These are phyloP conservation scores for Fusarium sororula DNA, from an alignment of 2,329 filamentous ascomycete genomes.

Conservation along the genomic window DNA sequence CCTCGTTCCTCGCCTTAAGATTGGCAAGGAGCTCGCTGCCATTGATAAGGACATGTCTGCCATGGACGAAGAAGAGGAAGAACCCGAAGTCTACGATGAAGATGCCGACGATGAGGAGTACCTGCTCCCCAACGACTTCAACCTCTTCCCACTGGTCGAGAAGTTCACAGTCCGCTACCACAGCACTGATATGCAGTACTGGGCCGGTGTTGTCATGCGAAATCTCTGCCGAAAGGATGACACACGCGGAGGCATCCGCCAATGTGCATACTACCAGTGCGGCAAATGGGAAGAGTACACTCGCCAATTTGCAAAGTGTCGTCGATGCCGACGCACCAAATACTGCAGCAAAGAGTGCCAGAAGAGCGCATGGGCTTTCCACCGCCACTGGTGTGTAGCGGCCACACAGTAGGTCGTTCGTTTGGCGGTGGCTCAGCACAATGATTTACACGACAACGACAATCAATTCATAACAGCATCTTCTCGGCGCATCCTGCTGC, in stretches of 20 bases:
- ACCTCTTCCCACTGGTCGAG: slow-evolving; percentile 97
- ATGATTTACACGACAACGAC: slow-evolving; percentile 32
- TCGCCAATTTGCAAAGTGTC: slow-evolving; percentile 96
- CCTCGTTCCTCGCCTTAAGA: slow-evolving; percentile 89
- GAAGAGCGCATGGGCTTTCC: slow-evolving; percentile 98
- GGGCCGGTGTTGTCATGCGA: slow-evolving; percentile 98
- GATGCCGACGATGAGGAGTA: slow-evolving; percentile 85
- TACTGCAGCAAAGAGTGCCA: slow-evolving; percentile 99
- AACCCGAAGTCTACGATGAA: slow-evolving; percentile 52
- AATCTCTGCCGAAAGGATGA: slow-evolving; percentile 99
- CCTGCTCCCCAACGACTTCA: slow-evolving; percentile 90
- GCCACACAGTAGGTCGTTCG: slow-evolving; percentile 60
- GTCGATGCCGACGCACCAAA: slow-evolving; percentile 94
- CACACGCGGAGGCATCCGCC: slow-evolving; percentile 89
- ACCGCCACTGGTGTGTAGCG: slow-evolving; percentile 95
- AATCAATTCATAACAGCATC: slow-evolving; percentile 36
- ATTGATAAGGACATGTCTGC: slow-evolving; percentile 62
- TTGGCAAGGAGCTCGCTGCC: slow-evolving; percentile 83
- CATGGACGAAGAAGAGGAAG: slow-evolving; percentile 57
- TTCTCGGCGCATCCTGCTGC: slow-evolving; percentile 39
- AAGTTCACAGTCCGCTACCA: slow-evolving; percentile 98
- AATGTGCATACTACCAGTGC: slow-evolving; percentile 98
- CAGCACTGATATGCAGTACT: slow-evolving; percentile 98
- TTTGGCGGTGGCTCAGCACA: neutral
- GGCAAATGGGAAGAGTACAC: slow-evolving; percentile 98